phyloP scores from a whole-genome alignment of 257 asterid genomes.

The Gynochthodes officinalis region DNA sequence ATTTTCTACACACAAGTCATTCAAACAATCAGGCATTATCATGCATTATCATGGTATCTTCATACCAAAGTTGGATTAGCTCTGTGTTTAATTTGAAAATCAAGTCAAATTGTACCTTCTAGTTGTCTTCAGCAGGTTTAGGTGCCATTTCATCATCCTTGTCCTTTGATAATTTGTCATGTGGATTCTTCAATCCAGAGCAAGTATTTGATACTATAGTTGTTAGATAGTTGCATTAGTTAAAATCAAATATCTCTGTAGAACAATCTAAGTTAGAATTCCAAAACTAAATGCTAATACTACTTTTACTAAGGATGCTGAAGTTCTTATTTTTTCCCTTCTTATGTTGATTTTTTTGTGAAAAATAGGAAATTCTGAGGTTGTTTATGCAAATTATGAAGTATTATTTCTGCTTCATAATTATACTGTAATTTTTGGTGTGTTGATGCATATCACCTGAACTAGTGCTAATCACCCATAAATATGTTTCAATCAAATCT shows the following conservation, averaged over 20 bases:
- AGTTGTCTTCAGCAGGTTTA: no score
- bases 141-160: no score
- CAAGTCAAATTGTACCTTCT: no score
- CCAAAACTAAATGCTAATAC: not conserved
- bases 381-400: not conserved
- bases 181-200: no score
- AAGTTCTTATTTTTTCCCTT: not conserved
- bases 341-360: not conserved
- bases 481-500: not conserved
- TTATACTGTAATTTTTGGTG: not conserved
- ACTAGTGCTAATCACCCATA: not conserved
- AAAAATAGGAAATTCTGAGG: not conserved
- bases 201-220: no score
- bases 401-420: no score
- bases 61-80: no score
- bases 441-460: not conserved
- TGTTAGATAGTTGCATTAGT: not conserved
- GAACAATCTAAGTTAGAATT: not conserved
- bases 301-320: not conserved
- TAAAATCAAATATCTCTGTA: not conserved
- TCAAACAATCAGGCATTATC: no score
- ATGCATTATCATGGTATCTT: no score
- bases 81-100: no score
- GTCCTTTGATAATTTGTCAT: no score
- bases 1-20: no score